A percentile compares a stretch with the other conserved stretches of the same genome.
These are phyloP conservation scores for Ustilago bromivora DNA, from an alignment of 1,284 basidiomycete species.

Conservation along the genomic window DNA sequence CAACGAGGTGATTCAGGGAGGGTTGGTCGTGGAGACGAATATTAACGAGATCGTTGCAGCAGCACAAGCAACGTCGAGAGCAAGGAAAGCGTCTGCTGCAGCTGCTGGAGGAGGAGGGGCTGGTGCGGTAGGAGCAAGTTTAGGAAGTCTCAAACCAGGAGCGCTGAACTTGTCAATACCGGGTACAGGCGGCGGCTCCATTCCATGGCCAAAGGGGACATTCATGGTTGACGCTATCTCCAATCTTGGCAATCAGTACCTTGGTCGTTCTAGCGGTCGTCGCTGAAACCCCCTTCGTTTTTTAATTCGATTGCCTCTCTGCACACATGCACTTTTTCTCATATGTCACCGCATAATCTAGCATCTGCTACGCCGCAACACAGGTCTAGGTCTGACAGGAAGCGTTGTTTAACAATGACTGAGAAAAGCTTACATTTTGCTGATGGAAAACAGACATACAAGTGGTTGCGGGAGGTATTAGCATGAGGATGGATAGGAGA, in stretches of 20 bases:
- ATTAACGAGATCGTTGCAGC: conserved; percentile 86
- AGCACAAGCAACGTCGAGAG: conserved; percentile 36
- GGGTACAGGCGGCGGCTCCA: conserved; percentile 15
- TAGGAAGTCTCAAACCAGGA: conserved; percentile 27
- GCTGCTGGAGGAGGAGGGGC: conserved; percentile 12
- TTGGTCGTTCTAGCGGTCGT: conserved; percentile 34
- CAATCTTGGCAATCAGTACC: conserved; percentile 48
- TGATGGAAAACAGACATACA: conserved; percentile 16
- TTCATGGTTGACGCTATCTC: conserved; percentile 50
- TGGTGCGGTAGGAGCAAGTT: conserved; percentile 10
- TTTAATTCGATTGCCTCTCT: not conserved
- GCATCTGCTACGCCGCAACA: not conserved
- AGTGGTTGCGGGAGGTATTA: conserved; percentile 28
- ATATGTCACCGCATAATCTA: not conserved
- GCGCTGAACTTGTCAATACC: conserved; percentile 30
- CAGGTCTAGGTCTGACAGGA: not conserved
- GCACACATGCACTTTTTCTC: conserved; percentile 25
- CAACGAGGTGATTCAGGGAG: conserved; percentile 94
- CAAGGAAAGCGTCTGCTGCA: conserved; percentile 33
- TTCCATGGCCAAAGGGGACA: conserved; percentile 49
- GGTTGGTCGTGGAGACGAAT: conserved; percentile 97
- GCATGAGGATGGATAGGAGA: conserved; percentile 14
- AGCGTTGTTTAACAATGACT: conserved; percentile 15
- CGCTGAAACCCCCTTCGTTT: conserved; percentile 9
- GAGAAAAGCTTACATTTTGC: conserved; percentile 8